Evolutionary conservation across 2,329 filamentous ascomycete species (phyloP).

Genomic region (Aspergillus novofumigatus): DNA sequence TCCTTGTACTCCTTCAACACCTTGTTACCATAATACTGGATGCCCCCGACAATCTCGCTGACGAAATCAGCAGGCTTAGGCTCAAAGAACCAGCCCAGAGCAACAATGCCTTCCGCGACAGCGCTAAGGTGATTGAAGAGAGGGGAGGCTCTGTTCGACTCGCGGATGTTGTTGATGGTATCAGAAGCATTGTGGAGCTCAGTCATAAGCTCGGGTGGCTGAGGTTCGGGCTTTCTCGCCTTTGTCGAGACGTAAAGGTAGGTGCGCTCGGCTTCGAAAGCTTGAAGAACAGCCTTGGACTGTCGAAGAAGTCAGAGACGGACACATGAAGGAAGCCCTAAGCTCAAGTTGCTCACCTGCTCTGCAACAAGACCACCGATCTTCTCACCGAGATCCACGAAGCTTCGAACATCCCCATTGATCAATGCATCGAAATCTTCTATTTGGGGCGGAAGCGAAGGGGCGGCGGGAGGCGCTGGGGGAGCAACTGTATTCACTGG

Average conservation of each 20-base stretch:
- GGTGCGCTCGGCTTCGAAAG: conserved; percentile 80
- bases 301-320: conserved; percentile 25
- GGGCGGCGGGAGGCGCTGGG: conserved; percentile 47
- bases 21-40: conserved; percentile 92
- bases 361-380: conserved; percentile 74
- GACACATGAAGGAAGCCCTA: background rate
- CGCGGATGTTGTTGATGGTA: conserved; percentile 73
- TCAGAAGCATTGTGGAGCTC: conserved; percentile 81
- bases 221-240: conserved; percentile 83
- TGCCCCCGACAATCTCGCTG: conserved; percentile 73
- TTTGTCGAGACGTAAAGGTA: conserved; percentile 86
- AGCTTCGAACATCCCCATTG: conserved; percentile 67
- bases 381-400: conserved; percentile 71
- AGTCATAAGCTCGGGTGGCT: conserved; percentile 70
- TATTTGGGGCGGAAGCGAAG: conserved; percentile 69
- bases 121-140: conserved; percentile 79
- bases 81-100: conserved; percentile 87
- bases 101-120: conserved; percentile 84
- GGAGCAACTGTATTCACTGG: conserved; percentile 34
- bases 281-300: conserved; percentile 55
- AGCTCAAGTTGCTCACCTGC: conserved; percentile 55
- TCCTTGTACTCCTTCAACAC: conserved; percentile 89
- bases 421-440: conserved; percentile 84
- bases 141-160: conserved; percentile 70
- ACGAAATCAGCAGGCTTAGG: conserved; percentile 80